Evolutionary conservation across 306 rosid species (phyloP), one percentile per base, ranked within the genome.

Genomic region (Phaseolus lunatus): DNA sequence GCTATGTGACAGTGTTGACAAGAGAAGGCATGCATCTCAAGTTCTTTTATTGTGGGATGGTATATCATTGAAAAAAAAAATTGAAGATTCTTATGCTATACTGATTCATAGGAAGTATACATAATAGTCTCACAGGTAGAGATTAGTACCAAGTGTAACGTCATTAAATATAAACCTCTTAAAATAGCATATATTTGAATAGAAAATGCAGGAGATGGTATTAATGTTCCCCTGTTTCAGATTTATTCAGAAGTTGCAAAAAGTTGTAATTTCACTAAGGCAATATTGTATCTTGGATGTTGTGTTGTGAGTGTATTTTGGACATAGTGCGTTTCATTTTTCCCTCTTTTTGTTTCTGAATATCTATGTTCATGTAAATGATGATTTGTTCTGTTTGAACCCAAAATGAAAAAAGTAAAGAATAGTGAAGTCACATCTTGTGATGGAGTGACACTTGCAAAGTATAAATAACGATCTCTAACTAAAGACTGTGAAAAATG

Each of bases 391-490:
- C 57, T 70, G 76, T 65, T 85, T 19, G 75, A 68, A 23, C 35
- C 39, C 49, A 8, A 23, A 67, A 29, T 63, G 56, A 66, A 78
- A 39, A 12, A 13, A 43, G 31, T 23, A 23, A 82, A 62, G 24
- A 80, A 41, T 77, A 71, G 87, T 88, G 79, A 67, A 82, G 88
- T 82, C 91, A 84, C 85, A 80, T 86, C 90, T 61, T 69, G 47
- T 67, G 59, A 69, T 68, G 84, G 62, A 78, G 67, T 59, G 81
- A 83, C 80, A 53, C 78, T 61, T 47, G 19, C 13, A 81, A 75
- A 53, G 41, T 56, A 67, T 41, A 19, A 23, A 45, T 52, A 65
- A 67, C 48, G 45, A 50, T 78, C 76, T 26, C 57, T 67, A 22
- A 43, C 57, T 67, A 22, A 43, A 70, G 81, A 77, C 45, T 68